Percentiles rank a stretch among this genome's conserved stretches.
phyloP scores from a whole-genome alignment of 345 rosid genomes.

The Toxicodendron radicans region DNA sequence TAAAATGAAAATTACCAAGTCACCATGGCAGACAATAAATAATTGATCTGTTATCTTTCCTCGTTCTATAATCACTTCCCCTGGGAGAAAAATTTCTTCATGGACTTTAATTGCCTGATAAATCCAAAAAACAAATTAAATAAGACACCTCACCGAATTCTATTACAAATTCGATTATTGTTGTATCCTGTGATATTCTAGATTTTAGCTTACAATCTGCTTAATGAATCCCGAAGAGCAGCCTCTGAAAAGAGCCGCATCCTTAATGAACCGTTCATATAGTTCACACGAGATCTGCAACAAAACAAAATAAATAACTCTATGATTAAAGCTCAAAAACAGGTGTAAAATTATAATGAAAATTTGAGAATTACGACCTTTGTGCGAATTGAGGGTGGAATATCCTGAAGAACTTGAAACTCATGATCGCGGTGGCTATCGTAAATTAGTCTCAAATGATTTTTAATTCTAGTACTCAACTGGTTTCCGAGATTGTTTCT shows the following conservation, averaged over 20 bases:
- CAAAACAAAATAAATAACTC: background rate
- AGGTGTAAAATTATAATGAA: too few species aligned
- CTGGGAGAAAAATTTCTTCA: constrained; percentile 79
- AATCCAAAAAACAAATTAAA: background rate
- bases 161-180: too few species aligned
- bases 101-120: constrained; percentile 64
- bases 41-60: constrained; percentile 73
- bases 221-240: constrained; percentile 79
- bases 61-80: constrained; percentile 77
- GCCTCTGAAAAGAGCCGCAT: constrained; percentile 64
- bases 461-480: constrained; percentile 59
- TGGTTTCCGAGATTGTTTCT: constrained; percentile 63
- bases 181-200: too few species aligned
- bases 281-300: constrained; percentile 73
- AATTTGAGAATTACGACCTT: constrained; percentile 41
- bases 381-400: constrained; percentile 68
- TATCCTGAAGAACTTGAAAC: constrained; percentile 72
- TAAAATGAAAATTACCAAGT: constrained; percentile 50
- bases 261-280: constrained; percentile 66
- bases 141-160: too few species aligned
- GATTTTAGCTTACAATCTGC: constrained; percentile 60
- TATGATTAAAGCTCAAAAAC: too few species aligned
- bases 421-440: constrained; percentile 50
- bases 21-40: constrained; percentile 74
- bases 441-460: constrained; percentile 61